A percentile compares a stretch with the other conserved stretches of the same genome.
Evolutionary conservation across 2,329 filamentous ascomycete genomes (phyloP).

Genomic region (Metarhizium robertsii): DNA sequence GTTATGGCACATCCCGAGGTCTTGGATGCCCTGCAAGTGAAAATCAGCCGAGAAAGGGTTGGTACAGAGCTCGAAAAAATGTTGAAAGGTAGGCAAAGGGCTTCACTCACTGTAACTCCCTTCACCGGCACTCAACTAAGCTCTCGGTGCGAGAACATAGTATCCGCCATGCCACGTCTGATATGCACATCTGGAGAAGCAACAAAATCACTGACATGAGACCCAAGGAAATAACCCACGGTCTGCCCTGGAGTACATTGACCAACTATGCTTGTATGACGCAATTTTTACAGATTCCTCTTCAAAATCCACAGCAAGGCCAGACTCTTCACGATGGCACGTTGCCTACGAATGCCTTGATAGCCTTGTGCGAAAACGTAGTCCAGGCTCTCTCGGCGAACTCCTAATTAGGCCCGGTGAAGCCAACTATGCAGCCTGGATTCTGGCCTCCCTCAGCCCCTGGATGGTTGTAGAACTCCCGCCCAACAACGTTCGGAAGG

Average conservation of each 20-base stretch:
- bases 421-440: constrained; percentile 66
- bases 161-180: background rate
- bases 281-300: constrained; percentile 66
- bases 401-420: constrained; percentile 53
- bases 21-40: constrained; percentile 65
- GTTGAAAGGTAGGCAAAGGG: constrained; percentile 39
- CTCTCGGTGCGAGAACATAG: background rate
- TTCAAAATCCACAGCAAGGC: constrained; percentile 38
- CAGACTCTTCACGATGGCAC: constrained; percentile 52
- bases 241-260: constrained; percentile 53
- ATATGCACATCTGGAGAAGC: background rate
- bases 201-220: background rate
- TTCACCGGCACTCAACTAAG: background rate
- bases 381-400: constrained; percentile 37
- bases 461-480: constrained; percentile 49
- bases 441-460: constrained; percentile 64
- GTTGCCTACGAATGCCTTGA: constrained; percentile 56
- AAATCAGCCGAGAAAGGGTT: constrained; percentile 88
- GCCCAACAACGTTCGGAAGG: constrained; percentile 36
- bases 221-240: constrained; percentile 46
- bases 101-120: background rate
- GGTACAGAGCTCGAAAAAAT: constrained; percentile 87
- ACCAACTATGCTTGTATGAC: constrained; percentile 58
- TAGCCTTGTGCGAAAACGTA: constrained; percentile 33
- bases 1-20: constrained; percentile 78